Percentiles rank a stretch among this genome's conserved stretches.
These are phyloP conservation scores for Aspergillus tamarii DNA, from an alignment of 2,329 filamentous ascomycete genomes.

Conservation along the genomic window DNA sequence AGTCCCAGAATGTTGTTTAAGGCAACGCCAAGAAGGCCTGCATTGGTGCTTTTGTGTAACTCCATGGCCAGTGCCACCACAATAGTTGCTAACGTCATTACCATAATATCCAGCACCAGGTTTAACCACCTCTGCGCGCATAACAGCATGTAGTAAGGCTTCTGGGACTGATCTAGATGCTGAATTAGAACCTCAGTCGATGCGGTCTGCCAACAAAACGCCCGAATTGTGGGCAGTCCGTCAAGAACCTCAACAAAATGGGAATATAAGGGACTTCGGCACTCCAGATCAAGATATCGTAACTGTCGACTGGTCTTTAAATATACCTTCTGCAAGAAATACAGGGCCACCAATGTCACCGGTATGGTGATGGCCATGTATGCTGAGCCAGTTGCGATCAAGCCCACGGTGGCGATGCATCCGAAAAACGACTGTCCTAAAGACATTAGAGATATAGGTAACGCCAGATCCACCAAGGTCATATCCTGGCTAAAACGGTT, in stretches of 20 bases:
- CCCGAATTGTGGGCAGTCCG: constrained; percentile 54
- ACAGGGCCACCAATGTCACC: constrained; percentile 47
- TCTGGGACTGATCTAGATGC: constrained; percentile 46
- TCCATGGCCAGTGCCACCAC: constrained; percentile 48
- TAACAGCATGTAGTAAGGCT: constrained; percentile 50
- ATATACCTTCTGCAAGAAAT: constrained; percentile 45
- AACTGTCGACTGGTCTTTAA: constrained; percentile 51
- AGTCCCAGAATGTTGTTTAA: constrained; percentile 47
- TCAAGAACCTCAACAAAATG: constrained; percentile 56
- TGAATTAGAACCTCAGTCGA: constrained; percentile 41
- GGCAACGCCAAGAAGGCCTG: constrained; percentile 51
- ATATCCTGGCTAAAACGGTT: constrained; percentile 35
- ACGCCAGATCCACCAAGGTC: constrained; percentile 24
- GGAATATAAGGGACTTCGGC: constrained; percentile 54
- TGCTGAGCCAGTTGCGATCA: constrained; percentile 41
- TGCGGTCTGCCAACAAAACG: constrained; percentile 52
- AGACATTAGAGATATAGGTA: constrained; percentile 20
- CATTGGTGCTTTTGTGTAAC: constrained; percentile 36
- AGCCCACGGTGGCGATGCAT: not conserved
- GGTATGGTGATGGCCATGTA: constrained; percentile 39
- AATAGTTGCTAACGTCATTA: constrained; percentile 45
- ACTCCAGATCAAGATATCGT: constrained; percentile 57
- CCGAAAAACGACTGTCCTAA: not conserved
- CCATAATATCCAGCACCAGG: constrained; percentile 47
- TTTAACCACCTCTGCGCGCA: constrained; percentile 49